phyloP scores from a whole-genome alignment of 1,139 yeast genomes.

The Geotrichum aggregatum region DNA sequence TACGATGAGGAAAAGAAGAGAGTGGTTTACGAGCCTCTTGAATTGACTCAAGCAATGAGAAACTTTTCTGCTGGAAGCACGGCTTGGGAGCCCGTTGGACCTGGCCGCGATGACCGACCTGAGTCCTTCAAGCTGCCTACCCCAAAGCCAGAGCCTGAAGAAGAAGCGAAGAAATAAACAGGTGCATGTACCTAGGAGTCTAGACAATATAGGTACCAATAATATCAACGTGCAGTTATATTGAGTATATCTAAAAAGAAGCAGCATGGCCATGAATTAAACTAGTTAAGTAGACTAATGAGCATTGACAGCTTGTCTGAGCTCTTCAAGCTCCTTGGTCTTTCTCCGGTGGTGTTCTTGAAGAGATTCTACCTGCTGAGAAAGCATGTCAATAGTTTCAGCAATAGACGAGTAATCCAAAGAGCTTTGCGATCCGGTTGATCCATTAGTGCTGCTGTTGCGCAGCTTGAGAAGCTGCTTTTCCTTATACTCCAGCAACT shows the following conservation, averaged over 20 bases:
- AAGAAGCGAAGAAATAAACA: constrained; percentile 34
- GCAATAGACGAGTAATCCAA: constrained; percentile 19
- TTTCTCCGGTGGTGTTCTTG: constrained; percentile 54
- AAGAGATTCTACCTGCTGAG: constrained; percentile 58
- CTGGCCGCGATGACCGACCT: constrained; percentile 79
- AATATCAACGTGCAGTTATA: neutral
- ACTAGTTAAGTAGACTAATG: neutral
- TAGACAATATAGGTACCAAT: constrained; percentile 11
- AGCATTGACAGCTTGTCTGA: constrained; percentile 45
- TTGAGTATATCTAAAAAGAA: neutral
- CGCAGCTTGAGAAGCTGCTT: constrained; percentile 42
- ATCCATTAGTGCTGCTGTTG: constrained; percentile 29
- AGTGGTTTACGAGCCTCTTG: constrained; percentile 84
- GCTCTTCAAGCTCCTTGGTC: constrained; percentile 48
- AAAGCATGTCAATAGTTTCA: constrained; percentile 60
- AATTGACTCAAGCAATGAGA: constrained; percentile 88
- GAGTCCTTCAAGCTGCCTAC: constrained; percentile 75
- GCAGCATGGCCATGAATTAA: neutral
- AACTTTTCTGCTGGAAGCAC: constrained; percentile 84
- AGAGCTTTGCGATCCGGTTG: constrained; percentile 23
- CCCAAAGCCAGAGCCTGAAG: constrained; percentile 63
- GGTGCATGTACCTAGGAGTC: constrained; percentile 16
- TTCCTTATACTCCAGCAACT: constrained; percentile 70
- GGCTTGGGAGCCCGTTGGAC: constrained; percentile 90
- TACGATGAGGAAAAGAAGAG: constrained; percentile 90